Evolutionary conservation across 768 basidiomycete species (phyloP), one percentile per base, ranked within the genome.

Genomic region (Pilatotrama ljubarskyi): DNA sequence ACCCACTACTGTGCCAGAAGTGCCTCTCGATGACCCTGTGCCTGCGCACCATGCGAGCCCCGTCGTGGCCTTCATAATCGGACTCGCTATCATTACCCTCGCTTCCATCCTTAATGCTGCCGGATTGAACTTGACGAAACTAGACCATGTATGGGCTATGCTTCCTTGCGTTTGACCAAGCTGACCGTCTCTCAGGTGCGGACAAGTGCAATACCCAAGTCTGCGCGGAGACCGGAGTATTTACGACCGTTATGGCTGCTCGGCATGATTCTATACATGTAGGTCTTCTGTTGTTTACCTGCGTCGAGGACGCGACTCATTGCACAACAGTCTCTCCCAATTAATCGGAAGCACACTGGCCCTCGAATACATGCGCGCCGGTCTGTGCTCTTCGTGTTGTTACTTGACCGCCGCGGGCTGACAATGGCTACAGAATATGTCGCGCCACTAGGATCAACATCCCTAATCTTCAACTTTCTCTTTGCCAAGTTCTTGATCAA

Each of bases 251-350:
- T 95, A 66, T 96, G 95, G 94, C 77, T 95, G 6, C 80, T 94
- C 4, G 95, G 95, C 63, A 97, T 97, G 87, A 69, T 89, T 15
- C 82, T 95, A n/a, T 98, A 98, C 74, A 93, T 97, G 91, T 91
- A 62, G 63, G 86, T 41, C n/a, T 2, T 11, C 29, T 15, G 6
- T 35, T 9, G 1, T 41, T 3, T 22, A 32, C 15, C 11, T 5
- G 20, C 5, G 29, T 32, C 29, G 10, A 32, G 5, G 4, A 32
- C 29, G 29, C 25, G 35, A 59, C 35, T 8, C 14, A 26, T 11
- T 15, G 2, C 29, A 2, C 1, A 15, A 40, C 66, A 90, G 88
- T 69, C 75, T 94, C 29, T 93, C 91, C 2, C 93, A 95, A 72
- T 77, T 95, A 69, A 86, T 94, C 67, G 92, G 93, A 36, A 90